phyloP scores from a whole-genome alignment of 176 grass and related monocot species.

The Aechmea fasciata region DNA sequence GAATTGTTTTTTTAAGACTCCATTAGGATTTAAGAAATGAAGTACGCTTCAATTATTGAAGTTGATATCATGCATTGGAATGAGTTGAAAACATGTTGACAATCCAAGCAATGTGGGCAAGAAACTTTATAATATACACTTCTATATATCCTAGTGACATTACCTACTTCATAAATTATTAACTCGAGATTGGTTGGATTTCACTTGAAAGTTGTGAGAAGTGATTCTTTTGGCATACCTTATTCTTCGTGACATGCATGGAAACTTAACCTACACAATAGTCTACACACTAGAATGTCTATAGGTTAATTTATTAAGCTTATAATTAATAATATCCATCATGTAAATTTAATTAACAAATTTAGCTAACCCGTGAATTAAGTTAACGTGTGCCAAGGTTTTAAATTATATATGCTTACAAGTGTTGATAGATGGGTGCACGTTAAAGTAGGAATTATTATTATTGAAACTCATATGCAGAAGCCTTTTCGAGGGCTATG shows the following conservation, averaged over 20 bases:
- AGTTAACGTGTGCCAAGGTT: too few species aligned
- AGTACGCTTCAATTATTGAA: slow-evolving; percentile 65
- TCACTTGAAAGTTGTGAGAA: slow-evolving; percentile 97
- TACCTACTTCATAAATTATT: slow-evolving; percentile 86
- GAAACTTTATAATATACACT: slow-evolving; percentile 36
- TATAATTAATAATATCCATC: slow-evolving; percentile 14
- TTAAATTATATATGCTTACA: too few species aligned
- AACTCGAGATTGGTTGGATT: slow-evolving; percentile 88
- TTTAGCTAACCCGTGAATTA: slow-evolving; percentile 29
- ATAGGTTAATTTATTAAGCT: slow-evolving; percentile 31
- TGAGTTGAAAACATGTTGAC: slow-evolving; percentile 64
- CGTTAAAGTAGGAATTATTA: too few species aligned
- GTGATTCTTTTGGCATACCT: slow-evolving; percentile 65
- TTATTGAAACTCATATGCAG: too few species aligned
- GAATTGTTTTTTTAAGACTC: slow-evolving; percentile 48
- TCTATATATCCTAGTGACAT: slow-evolving; percentile 77
- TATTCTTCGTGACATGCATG: slow-evolving; percentile 34
- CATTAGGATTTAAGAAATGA: slow-evolving; percentile 32
- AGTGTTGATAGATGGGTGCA: too few species aligned
- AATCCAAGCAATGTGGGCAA: slow-evolving; percentile 68
- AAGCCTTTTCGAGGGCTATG: too few species aligned
- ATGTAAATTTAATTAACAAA: slow-evolving; percentile 25
- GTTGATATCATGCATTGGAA: slow-evolving; percentile 56
- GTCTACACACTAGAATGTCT: slow-evolving; percentile 61
- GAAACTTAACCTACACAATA: slow-evolving; percentile 57